These are phyloP conservation scores for Tetracladium setigerum DNA, from an alignment of 495 filamentous ascomycete species.

Conservation along the genomic window DNA sequence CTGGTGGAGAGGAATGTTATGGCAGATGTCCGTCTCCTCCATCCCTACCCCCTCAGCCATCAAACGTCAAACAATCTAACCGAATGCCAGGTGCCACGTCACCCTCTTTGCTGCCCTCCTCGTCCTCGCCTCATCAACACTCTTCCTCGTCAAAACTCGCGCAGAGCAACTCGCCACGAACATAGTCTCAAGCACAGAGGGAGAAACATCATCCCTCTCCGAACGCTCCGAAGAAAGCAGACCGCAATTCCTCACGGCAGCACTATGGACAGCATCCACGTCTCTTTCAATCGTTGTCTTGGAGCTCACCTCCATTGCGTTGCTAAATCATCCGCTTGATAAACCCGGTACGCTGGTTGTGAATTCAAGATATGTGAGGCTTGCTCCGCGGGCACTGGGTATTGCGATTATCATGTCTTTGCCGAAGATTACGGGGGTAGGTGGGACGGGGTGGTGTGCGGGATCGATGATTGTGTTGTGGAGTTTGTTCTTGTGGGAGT, in stretches of 20 bases:
- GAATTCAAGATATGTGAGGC: slow-evolving; percentile 20
- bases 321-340: slow-evolving; percentile 20
- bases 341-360: slow-evolving; percentile 16
- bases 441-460: slow-evolving; percentile 2
- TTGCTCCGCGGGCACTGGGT: slow-evolving; percentile 12
- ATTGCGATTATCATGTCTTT: slow-evolving; percentile 17
- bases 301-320: slow-evolving; percentile 16
- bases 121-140: slow-evolving; percentile 21
- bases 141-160: slow-evolving; percentile 19
- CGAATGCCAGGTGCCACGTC: slow-evolving; percentile 13
- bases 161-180: not conserved
- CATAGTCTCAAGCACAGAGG: not conserved
- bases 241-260: too few relatives aligned
- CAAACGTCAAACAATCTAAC: not conserved
- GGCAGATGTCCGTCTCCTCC: slow-evolving; percentile 19
- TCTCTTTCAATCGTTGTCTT: slow-evolving; percentile 13
- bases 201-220: not conserved
- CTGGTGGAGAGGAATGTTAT: slow-evolving; percentile 22
- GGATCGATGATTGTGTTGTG: slow-evolving; percentile 10
- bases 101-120: slow-evolving; percentile 21
- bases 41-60: not conserved
- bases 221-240: not conserved
- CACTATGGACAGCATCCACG: slow-evolving; percentile 20
- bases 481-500: slow-evolving; percentile 20
- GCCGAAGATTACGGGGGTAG: slow-evolving; percentile 9